A percentile compares a stretch with the other conserved stretches of the same genome.
These are phyloP conservation scores for Madurella mycetomatis DNA, from an alignment of 2,329 filamentous ascomycete genomes.

Conservation along the genomic window DNA sequence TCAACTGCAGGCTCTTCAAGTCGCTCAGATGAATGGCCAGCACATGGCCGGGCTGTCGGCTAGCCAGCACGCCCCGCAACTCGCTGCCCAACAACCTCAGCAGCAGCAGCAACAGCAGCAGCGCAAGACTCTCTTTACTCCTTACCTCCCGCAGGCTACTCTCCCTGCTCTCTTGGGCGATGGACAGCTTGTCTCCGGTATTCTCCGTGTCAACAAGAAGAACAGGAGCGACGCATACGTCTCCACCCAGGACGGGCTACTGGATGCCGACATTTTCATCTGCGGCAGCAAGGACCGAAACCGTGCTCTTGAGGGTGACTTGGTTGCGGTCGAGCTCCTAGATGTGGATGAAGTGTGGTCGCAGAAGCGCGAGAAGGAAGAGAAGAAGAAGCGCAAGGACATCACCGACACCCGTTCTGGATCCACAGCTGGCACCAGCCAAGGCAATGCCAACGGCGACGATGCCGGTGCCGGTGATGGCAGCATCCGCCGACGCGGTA, in stretches of 20 bases:
- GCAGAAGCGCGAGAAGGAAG: conserved; percentile 98
- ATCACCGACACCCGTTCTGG: conserved; percentile 85
- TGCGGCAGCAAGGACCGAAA: conserved; percentile 99
- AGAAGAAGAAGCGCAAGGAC: conserved; percentile 99
- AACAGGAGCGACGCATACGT: conserved; percentile 98
- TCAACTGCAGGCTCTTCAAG: conserved; percentile 89
- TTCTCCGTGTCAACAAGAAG: conserved; percentile 98
- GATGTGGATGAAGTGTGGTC: conserved; percentile 98
- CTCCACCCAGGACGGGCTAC: conserved; percentile 76
- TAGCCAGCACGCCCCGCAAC: conserved; percentile 68
- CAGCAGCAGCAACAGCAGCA: conserved; percentile 58
- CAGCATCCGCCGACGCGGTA: conserved; percentile 86
- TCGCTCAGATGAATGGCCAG: conserved; percentile 76
- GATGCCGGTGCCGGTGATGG: conserved; percentile 64
- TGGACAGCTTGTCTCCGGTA: conserved; percentile 91
- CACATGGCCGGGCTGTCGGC: conserved; percentile 63
- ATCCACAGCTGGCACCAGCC: conserved; percentile 67
- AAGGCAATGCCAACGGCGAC: conserved; percentile 59
- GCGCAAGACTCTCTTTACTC: conserved; percentile 96
- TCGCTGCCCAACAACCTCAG: conserved; percentile 65
- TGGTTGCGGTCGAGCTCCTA: conserved; percentile 91
- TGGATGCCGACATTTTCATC: conserved; percentile 98
- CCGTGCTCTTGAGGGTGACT: conserved; percentile 89
- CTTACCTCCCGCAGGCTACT: conserved; percentile 91
- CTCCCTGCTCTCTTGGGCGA: conserved; percentile 85